Conservation (phyloP, 2,329 filamentous ascomycete genomes). For the Coccinonectria pachysandricola region DNA sequence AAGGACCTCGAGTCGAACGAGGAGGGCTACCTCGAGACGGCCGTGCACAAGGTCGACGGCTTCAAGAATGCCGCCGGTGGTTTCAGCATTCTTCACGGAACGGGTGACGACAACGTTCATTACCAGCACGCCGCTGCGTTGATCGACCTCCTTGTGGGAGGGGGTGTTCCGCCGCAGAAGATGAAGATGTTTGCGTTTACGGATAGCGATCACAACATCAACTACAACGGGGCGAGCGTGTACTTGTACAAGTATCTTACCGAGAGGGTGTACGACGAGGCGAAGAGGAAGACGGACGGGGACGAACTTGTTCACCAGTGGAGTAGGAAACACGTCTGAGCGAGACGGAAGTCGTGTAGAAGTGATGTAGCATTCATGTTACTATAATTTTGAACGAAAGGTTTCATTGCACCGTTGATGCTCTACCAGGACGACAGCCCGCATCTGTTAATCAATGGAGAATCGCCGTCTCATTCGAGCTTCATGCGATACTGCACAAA, state of each 20-base stretch:
- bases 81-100: conserved; percentile 52
- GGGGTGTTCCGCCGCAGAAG: conserved; percentile 48
- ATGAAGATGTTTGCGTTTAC: conserved; percentile 56
- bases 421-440: too few species aligned
- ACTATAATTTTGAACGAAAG: too few species aligned
- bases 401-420: too few species aligned
- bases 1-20: conserved; percentile 47
- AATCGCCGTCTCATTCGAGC: conserved; percentile 1
- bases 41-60: conserved; percentile 45
- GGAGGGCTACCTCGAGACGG: conserved; percentile 49
- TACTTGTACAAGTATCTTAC: conserved; percentile 56
- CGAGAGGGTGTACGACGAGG: conserved; percentile 50
- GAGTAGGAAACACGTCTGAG: conserved; percentile 14
- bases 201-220: conserved; percentile 53
- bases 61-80: conserved; percentile 53
- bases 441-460: too few species aligned
- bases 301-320: conserved; percentile 24
- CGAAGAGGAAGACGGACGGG: conserved; percentile 36
- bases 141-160: conserved; percentile 49
- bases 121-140: conserved; percentile 56
- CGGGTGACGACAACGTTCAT: conserved; percentile 62
- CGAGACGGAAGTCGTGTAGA: too few species aligned
- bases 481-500: conserved; percentile 10
- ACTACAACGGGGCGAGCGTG: conserved; percentile 41
- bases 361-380: too few species aligned